Evolutionary conservation across 306 rosid genomes (phyloP).

Genomic region (Malus orientalis): DNA sequence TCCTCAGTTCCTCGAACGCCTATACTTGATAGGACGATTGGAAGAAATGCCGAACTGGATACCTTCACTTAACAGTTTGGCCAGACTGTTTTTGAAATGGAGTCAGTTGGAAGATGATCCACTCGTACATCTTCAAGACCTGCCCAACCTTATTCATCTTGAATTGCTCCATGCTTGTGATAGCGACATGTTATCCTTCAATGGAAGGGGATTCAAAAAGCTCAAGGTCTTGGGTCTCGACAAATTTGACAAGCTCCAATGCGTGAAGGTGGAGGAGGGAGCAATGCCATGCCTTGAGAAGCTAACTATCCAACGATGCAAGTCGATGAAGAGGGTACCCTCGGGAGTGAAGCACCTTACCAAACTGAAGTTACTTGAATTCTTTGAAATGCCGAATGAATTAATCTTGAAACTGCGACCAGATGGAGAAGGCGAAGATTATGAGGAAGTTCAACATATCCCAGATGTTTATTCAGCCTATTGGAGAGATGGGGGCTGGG

Average conservation of each 20-base stretch:
- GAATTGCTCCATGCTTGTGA: slow-evolving; percentile 39
- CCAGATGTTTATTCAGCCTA: slow-evolving; percentile 50
- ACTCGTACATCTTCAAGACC: slow-evolving; percentile 6
- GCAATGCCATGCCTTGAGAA: slow-evolving; percentile 60
- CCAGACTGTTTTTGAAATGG: slow-evolving; percentile 23
- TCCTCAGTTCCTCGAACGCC: slow-evolving; percentile 28
- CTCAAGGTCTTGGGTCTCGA: slow-evolving; percentile 56
- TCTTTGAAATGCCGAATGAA: slow-evolving; percentile 56
- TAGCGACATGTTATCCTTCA: slow-evolving; percentile 43
- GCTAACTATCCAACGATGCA: slow-evolving; percentile 46
- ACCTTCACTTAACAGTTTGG: slow-evolving; percentile 24
- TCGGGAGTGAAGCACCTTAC: slow-evolving; percentile 47
- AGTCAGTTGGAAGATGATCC: slow-evolving; percentile 28
- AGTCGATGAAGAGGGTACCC: slow-evolving; percentile 38
- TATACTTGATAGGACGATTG: slow-evolving; percentile 31
- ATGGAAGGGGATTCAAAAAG: slow-evolving; percentile 42
- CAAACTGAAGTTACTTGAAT: slow-evolving; percentile 44
- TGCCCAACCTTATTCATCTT: slow-evolving; percentile 26
- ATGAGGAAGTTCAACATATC: slow-evolving; percentile 42
- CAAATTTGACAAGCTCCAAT: slow-evolving; percentile 38
- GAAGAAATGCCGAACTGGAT: slow-evolving; percentile 33
- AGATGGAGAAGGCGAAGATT: slow-evolving; percentile 32
- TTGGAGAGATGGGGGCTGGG: slow-evolving; percentile 70
- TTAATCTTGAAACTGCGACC: slow-evolving; percentile 41
- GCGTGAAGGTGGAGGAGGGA: slow-evolving; percentile 37